A percentile compares a stretch with the other conserved stretches of the same genome.
Evolutionary conservation across 2,329 filamentous ascomycete species (phyloP).

Genomic region (Aspergillus tamarii): DNA sequence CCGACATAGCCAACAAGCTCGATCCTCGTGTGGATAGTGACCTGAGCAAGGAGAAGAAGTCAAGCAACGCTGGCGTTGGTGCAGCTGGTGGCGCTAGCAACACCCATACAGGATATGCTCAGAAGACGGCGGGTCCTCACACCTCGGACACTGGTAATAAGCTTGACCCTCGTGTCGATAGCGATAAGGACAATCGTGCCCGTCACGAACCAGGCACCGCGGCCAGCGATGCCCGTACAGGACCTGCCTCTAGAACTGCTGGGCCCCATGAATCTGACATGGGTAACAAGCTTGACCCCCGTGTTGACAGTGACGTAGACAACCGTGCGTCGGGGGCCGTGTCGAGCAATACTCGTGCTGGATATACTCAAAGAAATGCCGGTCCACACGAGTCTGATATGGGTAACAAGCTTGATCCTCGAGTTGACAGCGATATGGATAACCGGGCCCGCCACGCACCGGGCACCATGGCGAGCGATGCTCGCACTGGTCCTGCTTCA

Average conservation of each 20-base stretch:
- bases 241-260: conserved; percentile 13
- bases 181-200: conserved; percentile 28
- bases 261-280: neutral
- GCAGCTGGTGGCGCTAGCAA: conserved; percentile 13
- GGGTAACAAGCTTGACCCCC: conserved; percentile 46
- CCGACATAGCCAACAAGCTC: conserved; percentile 36
- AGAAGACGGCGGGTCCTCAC: conserved; percentile 3
- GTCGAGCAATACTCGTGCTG: conserved; percentile 12
- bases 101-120: conserved; percentile 14
- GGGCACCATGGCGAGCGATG: neutral
- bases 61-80: conserved; percentile 16
- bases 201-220: conserved; percentile 16
- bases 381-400: conserved; percentile 1
- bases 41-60: conserved; percentile 16
- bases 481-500: neutral
- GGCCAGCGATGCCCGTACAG: conserved; percentile 13
- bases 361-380: conserved; percentile 12
- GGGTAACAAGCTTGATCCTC: conserved; percentile 46
- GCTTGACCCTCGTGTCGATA: conserved; percentile 37
- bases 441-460: conserved; percentile 24
- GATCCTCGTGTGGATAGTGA: conserved; percentile 40
- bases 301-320: conserved; percentile 27
- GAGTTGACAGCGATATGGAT: conserved; percentile 26
- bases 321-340: conserved; percentile 16
- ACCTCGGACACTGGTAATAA: conserved; percentile 34